phyloP scores from a whole-genome alignment of 2,329 filamentous ascomycete species.

The Aspergillus viridinutans region DNA sequence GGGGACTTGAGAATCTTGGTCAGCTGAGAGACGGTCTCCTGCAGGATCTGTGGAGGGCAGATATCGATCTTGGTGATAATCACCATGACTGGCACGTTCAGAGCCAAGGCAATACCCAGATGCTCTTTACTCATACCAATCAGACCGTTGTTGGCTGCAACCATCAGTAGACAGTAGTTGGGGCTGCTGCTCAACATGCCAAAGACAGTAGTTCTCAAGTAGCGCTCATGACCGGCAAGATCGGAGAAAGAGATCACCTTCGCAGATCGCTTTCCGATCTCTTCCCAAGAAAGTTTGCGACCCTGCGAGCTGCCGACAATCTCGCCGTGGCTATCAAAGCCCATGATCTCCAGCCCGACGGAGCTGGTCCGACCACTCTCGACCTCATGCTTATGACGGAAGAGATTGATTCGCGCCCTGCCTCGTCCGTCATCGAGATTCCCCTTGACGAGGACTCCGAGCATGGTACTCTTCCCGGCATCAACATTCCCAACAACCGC shows the following conservation, averaged over 20 bases:
- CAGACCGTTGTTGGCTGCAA: slow-evolving; percentile 93
- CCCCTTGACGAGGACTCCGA: slow-evolving; percentile 93
- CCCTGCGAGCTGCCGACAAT: slow-evolving; percentile 80
- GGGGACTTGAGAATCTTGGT: slow-evolving; percentile 91
- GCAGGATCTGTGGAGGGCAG: slow-evolving; percentile 88
- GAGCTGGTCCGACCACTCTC: slow-evolving; percentile 93
- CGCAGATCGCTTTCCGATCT: slow-evolving; percentile 87
- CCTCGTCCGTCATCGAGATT: slow-evolving; percentile 92
- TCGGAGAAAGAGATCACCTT: slow-evolving; percentile 98
- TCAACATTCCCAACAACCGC: slow-evolving; percentile 98
- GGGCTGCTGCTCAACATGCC: slow-evolving; percentile 90
- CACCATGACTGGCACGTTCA: slow-evolving; percentile 97
- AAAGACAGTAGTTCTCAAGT: slow-evolving; percentile 93
- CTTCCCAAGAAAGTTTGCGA: slow-evolving; percentile 89
- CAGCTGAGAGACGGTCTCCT: slow-evolving; percentile 88
- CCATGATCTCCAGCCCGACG: slow-evolving; percentile 98
- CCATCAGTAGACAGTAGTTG: slow-evolving; percentile 97
- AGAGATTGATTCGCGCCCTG: slow-evolving; percentile 89
- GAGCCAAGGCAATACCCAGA: slow-evolving; percentile 83
- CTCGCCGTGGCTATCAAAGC: slow-evolving; percentile 82
- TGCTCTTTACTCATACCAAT: slow-evolving; percentile 99
- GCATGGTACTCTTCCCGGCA: slow-evolving; percentile 92
- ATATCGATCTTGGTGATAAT: slow-evolving; percentile 98
- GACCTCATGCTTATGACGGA: slow-evolving; percentile 96
- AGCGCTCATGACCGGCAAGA: slow-evolving; percentile 90